Percentiles rank a stretch among this genome's conserved stretches.
Conservation (phyloP, 495 filamentous ascomycete species). For the Penicillium paxilli region DNA sequence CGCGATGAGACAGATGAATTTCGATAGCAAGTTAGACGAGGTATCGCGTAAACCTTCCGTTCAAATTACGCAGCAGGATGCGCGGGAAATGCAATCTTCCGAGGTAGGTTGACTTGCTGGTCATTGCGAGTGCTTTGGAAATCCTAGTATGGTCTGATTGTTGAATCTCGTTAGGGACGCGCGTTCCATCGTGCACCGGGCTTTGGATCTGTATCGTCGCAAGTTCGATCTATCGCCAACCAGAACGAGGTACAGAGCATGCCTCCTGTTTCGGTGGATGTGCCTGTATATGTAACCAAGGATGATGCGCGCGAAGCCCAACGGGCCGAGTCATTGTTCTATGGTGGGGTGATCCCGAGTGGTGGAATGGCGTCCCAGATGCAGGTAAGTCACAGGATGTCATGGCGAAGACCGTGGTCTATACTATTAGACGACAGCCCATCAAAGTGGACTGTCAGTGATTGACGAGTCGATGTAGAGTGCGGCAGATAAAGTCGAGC, state of each 20-base stretch:
- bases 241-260: conserved; percentile 33
- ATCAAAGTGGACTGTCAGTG: no score
- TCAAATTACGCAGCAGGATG: conserved; percentile 36
- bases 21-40: conserved; percentile 37
- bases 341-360: conserved; percentile 31
- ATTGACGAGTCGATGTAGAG: conserved; percentile 24
- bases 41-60: conserved; percentile 31
- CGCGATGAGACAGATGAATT: conserved; percentile 38
- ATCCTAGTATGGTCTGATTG: no score
- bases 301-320: conserved; percentile 37
- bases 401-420: no score
- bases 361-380: conserved; percentile 32
- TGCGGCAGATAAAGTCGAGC: conserved; percentile 33
- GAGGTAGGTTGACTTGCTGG: conserved; percentile 25
- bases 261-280: conserved; percentile 18
- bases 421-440: no score
- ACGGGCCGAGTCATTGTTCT: conserved; percentile 28
- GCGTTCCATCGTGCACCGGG: conserved; percentile 37
- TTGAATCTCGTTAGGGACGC: no score
- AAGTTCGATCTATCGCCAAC: conserved; percentile 37
- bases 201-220: conserved; percentile 29
- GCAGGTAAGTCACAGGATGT: conserved; percentile 29
- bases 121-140: no score
- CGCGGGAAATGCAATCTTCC: conserved; percentile 30
- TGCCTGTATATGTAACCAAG: conserved; percentile 33